Conservation (phyloP, 306 rosid genomes). For the Quercus cerris region DNA sequence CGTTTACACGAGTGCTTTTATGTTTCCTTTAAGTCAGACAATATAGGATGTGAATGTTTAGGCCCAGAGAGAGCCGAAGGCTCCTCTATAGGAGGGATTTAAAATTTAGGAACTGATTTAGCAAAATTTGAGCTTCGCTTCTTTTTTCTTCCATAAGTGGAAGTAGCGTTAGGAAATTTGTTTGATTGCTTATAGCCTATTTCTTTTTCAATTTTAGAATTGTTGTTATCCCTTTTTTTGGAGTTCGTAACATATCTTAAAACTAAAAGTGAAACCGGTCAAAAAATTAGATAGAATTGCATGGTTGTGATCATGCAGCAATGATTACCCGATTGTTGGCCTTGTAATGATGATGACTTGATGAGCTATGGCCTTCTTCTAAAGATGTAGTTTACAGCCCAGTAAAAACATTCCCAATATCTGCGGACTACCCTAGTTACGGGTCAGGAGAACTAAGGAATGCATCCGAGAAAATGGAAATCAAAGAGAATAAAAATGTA, state of each 20-base stretch:
- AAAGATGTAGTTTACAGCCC: conserved; percentile 45
- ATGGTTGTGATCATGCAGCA: conserved; percentile 68
- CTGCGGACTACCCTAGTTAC: conserved; percentile 34
- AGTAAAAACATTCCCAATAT: conserved; percentile 36
- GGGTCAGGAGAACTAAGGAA: conserved; percentile 28
- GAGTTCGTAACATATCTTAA: background rate
- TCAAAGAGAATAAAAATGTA: conserved; percentile 38
- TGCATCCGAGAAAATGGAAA: conserved; percentile 38
- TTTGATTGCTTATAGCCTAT: conserved; percentile 26
- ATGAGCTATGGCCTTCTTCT: conserved; percentile 65
- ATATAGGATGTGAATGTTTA: background rate
- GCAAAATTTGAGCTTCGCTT: background rate
- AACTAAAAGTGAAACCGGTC: background rate
- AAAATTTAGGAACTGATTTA: background rate
- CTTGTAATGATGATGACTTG: conserved; percentile 38
- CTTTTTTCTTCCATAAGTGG: background rate
- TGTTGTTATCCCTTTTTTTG: background rate
- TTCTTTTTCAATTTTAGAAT: background rate
- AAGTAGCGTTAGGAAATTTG: conserved; percentile 6
- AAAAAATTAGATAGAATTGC: background rate
- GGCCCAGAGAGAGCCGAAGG: background rate
- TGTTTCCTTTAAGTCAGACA: background rate
- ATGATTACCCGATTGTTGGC: conserved; percentile 69
- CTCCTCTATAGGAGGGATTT: background rate
- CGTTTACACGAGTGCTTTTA: background rate